Conservation (phyloP, 1,284 basidiomycete species). For the Fomitopsis betulina region DNA sequence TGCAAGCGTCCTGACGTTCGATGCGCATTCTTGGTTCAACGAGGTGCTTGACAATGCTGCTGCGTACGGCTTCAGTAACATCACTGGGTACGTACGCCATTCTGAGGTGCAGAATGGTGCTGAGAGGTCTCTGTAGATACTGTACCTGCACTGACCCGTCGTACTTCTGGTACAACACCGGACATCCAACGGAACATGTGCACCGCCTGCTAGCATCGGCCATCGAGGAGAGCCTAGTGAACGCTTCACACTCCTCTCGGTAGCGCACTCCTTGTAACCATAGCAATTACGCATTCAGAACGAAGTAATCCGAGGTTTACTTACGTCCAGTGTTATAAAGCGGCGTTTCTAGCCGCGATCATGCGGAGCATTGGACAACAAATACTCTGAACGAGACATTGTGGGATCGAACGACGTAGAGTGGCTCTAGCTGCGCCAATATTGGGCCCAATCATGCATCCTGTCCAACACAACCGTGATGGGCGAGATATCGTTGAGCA, state of each 20-base stretch:
- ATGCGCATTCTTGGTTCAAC: background rate
- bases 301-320: too few species aligned
- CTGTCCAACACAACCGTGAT: slow-evolving; percentile 90
- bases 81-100: background rate
- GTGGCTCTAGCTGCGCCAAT: slow-evolving; percentile 60
- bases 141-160: background rate
- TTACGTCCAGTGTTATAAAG: too few species aligned
- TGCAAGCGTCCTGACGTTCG: background rate
- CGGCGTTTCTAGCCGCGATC: too few species aligned
- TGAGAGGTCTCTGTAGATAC: background rate
- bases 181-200: background rate
- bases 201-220: background rate
- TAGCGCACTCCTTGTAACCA: too few species aligned
- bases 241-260: background rate
- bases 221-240: background rate
- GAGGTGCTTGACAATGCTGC: background rate
- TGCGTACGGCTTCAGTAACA: background rate
- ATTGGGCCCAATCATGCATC: slow-evolving; percentile 85
- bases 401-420: background rate
- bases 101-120: too few species aligned
- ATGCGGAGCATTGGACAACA: too few species aligned
- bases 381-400: too few species aligned
- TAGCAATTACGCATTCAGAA: background rate
- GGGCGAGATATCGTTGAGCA: slow-evolving; percentile 94
- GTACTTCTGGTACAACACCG: background rate